Conservation (phyloP, 1,284 basidiomycete genomes). For the Cerrena zonata region DNA sequence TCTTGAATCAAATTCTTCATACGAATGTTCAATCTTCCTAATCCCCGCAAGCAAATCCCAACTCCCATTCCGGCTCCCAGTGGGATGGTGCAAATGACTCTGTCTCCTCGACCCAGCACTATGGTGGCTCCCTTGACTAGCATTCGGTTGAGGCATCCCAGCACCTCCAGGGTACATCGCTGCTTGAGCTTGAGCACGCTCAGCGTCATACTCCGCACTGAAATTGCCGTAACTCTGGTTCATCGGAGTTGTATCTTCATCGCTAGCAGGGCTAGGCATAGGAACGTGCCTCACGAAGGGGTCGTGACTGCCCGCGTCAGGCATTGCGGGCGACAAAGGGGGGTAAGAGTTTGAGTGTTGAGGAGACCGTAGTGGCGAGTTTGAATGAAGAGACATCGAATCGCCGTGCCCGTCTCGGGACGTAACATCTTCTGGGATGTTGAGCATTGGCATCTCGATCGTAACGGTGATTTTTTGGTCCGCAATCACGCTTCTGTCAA, state of each 20-base stretch:
- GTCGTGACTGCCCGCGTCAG: conserved; percentile 1
- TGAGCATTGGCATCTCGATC: not conserved
- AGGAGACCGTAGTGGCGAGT: conserved; percentile 12
- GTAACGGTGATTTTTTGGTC: no score
- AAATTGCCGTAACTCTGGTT: conserved; percentile 19
- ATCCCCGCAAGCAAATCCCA: conserved; percentile 53
- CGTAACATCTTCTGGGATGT: not conserved
- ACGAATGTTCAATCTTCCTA: conserved; percentile 49
- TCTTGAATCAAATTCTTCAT: conserved; percentile 54
- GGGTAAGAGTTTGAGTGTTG: conserved; percentile 12
- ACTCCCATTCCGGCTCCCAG: conserved; percentile 28
- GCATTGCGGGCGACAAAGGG: conserved; percentile 11
- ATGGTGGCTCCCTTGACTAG: conserved; percentile 2
- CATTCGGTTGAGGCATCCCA: conserved; percentile 14
- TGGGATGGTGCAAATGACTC: conserved; percentile 6
- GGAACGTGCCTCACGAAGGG: conserved; percentile 8
- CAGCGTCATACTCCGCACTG: no score
- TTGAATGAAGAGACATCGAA: conserved; percentile 14
- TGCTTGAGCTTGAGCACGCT: conserved; percentile 15
- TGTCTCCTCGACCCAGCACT: conserved; percentile 3
- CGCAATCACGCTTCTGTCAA: no score
- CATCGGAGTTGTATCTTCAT: conserved; percentile 14
- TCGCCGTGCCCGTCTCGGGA: conserved; percentile 4
- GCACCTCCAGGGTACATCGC: conserved; percentile 12
- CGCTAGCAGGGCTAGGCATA: no score